phyloP scores from a whole-genome alignment of 2,329 filamentous ascomycete species.

The Sclerotinia trifoliorum region DNA sequence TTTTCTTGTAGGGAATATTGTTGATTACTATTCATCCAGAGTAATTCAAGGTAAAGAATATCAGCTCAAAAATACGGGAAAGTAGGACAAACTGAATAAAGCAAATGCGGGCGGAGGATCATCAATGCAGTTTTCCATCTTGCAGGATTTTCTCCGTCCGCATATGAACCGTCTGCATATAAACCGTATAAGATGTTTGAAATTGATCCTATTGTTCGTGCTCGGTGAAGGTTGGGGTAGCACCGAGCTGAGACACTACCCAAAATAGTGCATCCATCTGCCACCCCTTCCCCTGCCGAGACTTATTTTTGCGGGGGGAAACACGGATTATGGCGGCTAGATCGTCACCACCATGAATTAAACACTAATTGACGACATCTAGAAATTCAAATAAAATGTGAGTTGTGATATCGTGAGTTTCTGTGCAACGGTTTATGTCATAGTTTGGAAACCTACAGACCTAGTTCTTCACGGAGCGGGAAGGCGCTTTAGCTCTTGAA shows the following conservation, averaged over 20 bases:
- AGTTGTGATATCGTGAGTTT: background rate
- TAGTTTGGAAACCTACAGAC: background rate
- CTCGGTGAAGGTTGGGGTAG: background rate
- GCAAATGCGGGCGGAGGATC: background rate
- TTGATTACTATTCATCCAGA: background rate
- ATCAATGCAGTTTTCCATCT: background rate
- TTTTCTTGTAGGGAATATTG: background rate
- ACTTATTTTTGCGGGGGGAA: background rate
- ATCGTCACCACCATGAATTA: background rate
- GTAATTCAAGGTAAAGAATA: rapidly evolving
- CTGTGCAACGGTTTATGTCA: background rate
- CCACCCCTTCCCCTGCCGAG: background rate
- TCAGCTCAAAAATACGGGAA: background rate
- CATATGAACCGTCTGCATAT: background rate
- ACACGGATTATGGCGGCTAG: background rate
- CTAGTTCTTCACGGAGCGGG: background rate
- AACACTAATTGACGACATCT: too few relatives aligned
- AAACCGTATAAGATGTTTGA: background rate
- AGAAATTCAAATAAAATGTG: background rate
- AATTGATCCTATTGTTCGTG: background rate
- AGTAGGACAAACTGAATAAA: background rate
- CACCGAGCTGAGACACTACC: background rate
- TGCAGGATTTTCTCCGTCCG: background rate
- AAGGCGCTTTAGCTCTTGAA: too few relatives aligned
- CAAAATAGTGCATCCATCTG: background rate